Conservation (phyloP, 2,329 filamentous ascomycete genomes). For the Karstenula rhodostoma region DNA sequence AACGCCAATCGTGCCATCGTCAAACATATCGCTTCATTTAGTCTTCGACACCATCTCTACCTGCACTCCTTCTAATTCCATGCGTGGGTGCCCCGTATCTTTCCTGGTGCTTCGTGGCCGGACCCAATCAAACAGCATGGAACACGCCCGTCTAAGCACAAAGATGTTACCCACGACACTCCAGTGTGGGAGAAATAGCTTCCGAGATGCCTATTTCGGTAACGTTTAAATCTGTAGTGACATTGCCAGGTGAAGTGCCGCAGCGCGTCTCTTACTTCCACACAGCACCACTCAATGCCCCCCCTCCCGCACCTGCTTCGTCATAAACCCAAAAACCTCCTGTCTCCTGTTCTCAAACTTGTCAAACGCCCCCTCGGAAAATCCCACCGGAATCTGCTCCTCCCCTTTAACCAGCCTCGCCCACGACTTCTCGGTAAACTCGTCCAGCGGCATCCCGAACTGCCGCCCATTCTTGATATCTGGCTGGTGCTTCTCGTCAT, state of each 20-base stretch:
- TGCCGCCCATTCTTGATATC: conserved; percentile 59
- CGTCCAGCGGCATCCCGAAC: conserved; percentile 63
- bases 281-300: conserved; percentile 2
- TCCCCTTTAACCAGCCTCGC: conserved; percentile 55
- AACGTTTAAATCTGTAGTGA: too few species aligned
- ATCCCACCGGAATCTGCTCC: conserved; percentile 62
- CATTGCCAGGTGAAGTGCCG: too few species aligned
- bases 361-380: conserved; percentile 52
- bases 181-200: too few species aligned
- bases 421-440: conserved; percentile 62
- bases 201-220: too few species aligned
- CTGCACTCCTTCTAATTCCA: too few species aligned
- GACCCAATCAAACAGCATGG: too few species aligned
- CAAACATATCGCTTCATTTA: background rate
- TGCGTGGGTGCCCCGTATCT: too few species aligned
- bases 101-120: too few species aligned
- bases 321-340: conserved; percentile 43
- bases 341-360: conserved; percentile 60
- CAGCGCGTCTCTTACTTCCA: too few species aligned
- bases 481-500: conserved; percentile 63
- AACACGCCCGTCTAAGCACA: too few species aligned
- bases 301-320: conserved; percentile 22
- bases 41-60: too few species aligned
- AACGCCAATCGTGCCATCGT: background rate
- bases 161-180: too few species aligned